Evolutionary conservation across 2,329 filamentous ascomycete genomes (phyloP).

Genomic region (Plectosphaerella sp.): DNA sequence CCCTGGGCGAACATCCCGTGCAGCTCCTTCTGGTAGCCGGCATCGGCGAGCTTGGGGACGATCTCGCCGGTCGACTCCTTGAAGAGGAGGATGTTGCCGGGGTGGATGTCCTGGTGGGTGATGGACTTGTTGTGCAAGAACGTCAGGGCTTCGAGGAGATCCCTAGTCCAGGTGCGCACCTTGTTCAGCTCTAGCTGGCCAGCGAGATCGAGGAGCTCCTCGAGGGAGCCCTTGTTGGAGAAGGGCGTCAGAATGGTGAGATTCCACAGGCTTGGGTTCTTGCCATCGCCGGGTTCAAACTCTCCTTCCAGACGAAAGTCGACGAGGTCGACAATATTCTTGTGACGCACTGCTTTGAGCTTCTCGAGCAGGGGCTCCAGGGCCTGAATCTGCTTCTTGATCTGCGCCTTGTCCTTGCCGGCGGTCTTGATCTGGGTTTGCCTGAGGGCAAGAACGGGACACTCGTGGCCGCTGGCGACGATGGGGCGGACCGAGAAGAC

Average conservation of each 20-base stretch:
- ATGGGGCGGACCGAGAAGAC: slow-evolving; percentile 71
- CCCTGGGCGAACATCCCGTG: slow-evolving; percentile 55
- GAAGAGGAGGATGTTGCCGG: slow-evolving; percentile 74
- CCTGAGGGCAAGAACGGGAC: slow-evolving; percentile 69
- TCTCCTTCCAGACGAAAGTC: slow-evolving; percentile 73
- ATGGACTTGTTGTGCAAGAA: slow-evolving; percentile 83
- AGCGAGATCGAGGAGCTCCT: slow-evolving; percentile 76
- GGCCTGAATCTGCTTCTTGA: slow-evolving; percentile 71
- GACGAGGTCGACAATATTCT: slow-evolving; percentile 72
- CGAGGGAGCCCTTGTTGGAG: slow-evolving; percentile 76
- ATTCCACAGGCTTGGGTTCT: slow-evolving; percentile 51
- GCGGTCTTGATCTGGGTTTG: slow-evolving; percentile 57
- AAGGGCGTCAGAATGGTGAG: slow-evolving; percentile 72
- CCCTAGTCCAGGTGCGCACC: slow-evolving; percentile 84
- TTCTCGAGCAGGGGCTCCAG: slow-evolving; percentile 74
- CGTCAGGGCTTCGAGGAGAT: slow-evolving; percentile 82
- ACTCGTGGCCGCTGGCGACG: slow-evolving; percentile 46
- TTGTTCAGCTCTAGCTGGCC: slow-evolving; percentile 69
- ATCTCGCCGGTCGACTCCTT: slow-evolving; percentile 65
- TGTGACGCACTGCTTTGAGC: slow-evolving; percentile 70
- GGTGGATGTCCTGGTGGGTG: slow-evolving; percentile 77
- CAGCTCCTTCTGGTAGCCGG: slow-evolving; percentile 64
- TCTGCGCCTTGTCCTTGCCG: slow-evolving; percentile 53
- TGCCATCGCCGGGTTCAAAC: slow-evolving; percentile 30
- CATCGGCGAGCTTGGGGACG: slow-evolving; percentile 70